Evolutionary conservation across 75 land plant genomes (phyloP).

Genomic region (Picea glauca): DNA sequence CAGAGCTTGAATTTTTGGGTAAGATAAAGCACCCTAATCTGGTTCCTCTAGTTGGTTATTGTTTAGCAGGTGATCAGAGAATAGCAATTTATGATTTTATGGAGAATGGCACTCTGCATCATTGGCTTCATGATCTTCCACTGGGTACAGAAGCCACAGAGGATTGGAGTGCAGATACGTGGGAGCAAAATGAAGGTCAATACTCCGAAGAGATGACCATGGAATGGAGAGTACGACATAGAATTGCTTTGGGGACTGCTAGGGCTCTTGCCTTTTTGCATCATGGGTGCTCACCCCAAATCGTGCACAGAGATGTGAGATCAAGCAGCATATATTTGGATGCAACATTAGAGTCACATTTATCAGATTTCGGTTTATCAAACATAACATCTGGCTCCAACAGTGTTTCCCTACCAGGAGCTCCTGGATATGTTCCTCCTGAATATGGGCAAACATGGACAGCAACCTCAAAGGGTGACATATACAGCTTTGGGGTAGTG

Average conservation of each 20-base stretch:
- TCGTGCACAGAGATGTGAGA: constrained; percentile 66
- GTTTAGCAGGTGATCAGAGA: constrained; percentile 77
- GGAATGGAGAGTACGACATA: constrained; percentile 55
- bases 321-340: constrained; percentile 63
- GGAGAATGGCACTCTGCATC: constrained; percentile 77
- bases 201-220: constrained; percentile 28
- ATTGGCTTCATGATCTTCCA: constrained; percentile 72
- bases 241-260: constrained; percentile 55
- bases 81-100: constrained; percentile 81
- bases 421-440: constrained; percentile 49
- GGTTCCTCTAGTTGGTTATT: constrained; percentile 79
- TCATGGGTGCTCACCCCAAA: constrained; percentile 67
- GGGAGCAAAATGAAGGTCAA: constrained; percentile 45
- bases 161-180: constrained; percentile 68
- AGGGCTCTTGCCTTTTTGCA: constrained; percentile 68
- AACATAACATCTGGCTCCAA: constrained; percentile 23
- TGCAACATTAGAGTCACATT: constrained; percentile 41
- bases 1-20: constrained; percentile 61
- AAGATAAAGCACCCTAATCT: constrained; percentile 79
- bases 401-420: constrained; percentile 14
- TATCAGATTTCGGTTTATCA: constrained; percentile 59
- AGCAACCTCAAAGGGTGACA: constrained; percentile 66
- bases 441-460: constrained; percentile 36
- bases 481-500: constrained; percentile 73
- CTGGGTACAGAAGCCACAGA: constrained; percentile 50